Conservation (phyloP, 2,329 filamentous ascomycete species). For the Apiospora pterosperma region DNA sequence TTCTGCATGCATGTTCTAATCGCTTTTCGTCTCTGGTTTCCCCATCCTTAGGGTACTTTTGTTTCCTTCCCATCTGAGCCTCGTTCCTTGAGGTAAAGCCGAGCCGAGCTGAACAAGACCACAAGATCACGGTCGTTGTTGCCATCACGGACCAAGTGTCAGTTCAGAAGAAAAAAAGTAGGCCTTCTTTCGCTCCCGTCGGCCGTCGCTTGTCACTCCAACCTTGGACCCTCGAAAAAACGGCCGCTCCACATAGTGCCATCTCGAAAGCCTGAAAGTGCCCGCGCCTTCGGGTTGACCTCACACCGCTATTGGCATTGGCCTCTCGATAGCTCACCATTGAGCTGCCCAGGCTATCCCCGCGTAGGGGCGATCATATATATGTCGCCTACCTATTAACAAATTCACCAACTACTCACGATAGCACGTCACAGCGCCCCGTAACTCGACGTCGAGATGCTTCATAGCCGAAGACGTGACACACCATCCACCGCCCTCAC, state of each 20-base stretch:
- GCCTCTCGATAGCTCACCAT: constrained; percentile 2
- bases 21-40: not conserved
- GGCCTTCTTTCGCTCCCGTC: not conserved
- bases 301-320: constrained; percentile 27
- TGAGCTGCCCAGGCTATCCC: constrained; percentile 15
- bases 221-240: constrained; percentile 3
- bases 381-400: constrained; percentile 16
- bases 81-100: not conserved
- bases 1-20: not conserved
- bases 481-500: constrained; percentile 19
- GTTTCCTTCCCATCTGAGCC: not conserved
- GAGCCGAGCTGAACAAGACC: not conserved
- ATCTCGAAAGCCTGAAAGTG: constrained; percentile 17
- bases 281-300: constrained; percentile 16
- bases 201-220: constrained; percentile 3
- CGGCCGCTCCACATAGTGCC: constrained; percentile 24
- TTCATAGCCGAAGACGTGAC: constrained; percentile 23
- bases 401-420: constrained; percentile 11
- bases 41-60: not conserved
- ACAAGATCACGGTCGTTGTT: not conserved
- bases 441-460: constrained; percentile 29
- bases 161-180: not conserved
- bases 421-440: constrained; percentile 9
- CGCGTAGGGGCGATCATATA: constrained; percentile 21
- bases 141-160: not conserved